These are phyloP conservation scores for Metschnikowia gelsemii DNA, from an alignment of 805 yeast species.

Conservation along the genomic window DNA sequence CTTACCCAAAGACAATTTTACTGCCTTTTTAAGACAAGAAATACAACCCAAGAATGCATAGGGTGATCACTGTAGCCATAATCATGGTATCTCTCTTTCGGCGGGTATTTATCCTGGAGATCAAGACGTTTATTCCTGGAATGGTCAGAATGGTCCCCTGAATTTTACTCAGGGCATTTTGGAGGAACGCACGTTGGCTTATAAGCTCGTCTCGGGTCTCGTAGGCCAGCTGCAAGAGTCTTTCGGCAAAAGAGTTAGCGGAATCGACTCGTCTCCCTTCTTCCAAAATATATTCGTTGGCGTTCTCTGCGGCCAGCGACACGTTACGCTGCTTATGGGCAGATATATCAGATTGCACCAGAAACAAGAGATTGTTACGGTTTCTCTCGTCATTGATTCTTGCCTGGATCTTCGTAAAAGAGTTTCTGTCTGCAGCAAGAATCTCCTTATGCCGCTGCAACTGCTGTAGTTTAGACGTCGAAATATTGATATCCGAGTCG, in stretches of 20 bases:
- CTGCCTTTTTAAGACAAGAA: conserved; percentile 27
- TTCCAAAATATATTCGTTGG: conserved; percentile 72
- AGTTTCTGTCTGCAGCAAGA: conserved; percentile 65
- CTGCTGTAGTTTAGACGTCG: conserved; percentile 78
- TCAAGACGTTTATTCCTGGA: conserved; percentile 79
- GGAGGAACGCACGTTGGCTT: conserved; percentile 65
- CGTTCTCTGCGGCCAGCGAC: conserved; percentile 30
- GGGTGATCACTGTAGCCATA: conserved; percentile 68
- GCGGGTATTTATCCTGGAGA: conserved; percentile 80
- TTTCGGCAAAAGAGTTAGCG: conserved; percentile 74
- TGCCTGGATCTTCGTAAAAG: conserved; percentile 56
- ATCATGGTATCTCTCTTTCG: conserved; percentile 85
- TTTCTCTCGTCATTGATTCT: conserved; percentile 72
- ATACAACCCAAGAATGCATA: conserved; percentile 69
- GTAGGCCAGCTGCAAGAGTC: conserved; percentile 78
- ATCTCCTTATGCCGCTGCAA: conserved; percentile 78
- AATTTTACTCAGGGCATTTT: conserved; percentile 62
- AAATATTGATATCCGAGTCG: conserved; percentile 50
- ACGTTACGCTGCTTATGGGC: conserved; percentile 51
- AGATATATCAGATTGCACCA: conserved; percentile 78
- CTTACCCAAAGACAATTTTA: too few relatives aligned
- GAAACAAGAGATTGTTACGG: conserved; percentile 66
- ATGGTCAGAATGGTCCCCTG: conserved; percentile 60
- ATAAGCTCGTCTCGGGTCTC: conserved; percentile 84
- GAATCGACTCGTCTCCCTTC: conserved; percentile 73